Conservation (phyloP, 2,329 filamentous ascomycete species). For the Sporothrix dimorphospora region DNA sequence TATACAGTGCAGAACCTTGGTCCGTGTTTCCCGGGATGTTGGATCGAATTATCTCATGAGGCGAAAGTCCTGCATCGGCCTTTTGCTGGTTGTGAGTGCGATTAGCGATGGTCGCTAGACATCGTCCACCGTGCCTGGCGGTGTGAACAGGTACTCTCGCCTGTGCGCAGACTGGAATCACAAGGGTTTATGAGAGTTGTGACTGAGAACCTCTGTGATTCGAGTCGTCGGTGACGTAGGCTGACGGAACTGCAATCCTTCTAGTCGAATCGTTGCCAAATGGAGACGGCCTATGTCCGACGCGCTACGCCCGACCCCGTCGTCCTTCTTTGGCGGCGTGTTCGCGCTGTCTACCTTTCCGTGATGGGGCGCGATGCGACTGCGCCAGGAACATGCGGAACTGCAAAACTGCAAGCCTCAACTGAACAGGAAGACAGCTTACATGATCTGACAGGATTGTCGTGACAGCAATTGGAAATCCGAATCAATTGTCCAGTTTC, state of each 20-base stretch:
- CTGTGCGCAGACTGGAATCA: not conserved
- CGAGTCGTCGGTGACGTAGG: not conserved
- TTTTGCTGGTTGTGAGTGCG: not conserved
- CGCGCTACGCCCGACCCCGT: not conserved
- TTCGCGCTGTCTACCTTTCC: conserved; percentile 4
- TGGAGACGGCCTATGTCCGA: not conserved
- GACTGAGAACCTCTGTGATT: not conserved
- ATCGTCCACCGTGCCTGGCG: not conserved
- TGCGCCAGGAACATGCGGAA: not conserved
- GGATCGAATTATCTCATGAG: not conserved
- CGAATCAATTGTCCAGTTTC: not conserved
- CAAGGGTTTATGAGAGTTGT: not conserved
- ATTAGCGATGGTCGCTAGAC: not conserved
- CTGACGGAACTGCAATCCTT: not conserved
- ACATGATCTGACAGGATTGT: not conserved
- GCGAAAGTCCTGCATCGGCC: not conserved
- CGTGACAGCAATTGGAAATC: not conserved
- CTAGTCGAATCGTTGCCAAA: not conserved
- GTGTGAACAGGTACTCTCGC: too few relatives aligned
- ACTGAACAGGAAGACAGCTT: not conserved
- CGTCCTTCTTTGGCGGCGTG: not conserved
- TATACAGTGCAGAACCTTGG: too few relatives aligned
- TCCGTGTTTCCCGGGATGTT: not conserved
- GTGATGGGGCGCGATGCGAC: not conserved
- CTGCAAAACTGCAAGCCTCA: not conserved